Evolutionary conservation across 495 filamentous ascomycete species (phyloP).

Genomic region (Aspergillus hancockii): DNA sequence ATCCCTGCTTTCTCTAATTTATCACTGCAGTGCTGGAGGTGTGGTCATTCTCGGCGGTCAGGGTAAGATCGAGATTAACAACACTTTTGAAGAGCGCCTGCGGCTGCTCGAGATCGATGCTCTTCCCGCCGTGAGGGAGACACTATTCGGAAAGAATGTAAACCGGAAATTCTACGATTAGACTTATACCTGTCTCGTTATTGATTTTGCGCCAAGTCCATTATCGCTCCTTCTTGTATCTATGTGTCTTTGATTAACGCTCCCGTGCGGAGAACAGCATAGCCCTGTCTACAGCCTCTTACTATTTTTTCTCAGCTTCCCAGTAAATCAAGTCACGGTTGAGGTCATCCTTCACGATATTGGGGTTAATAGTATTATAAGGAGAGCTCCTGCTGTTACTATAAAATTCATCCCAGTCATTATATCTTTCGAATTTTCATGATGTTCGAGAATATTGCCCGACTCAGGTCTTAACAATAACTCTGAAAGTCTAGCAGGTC

Average conservation of each 20-base stretch:
- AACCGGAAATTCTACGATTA: slow-evolving; percentile 95
- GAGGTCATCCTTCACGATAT: neutral
- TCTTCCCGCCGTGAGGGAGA: slow-evolving; percentile 79
- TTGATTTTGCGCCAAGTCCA: slow-evolving; percentile 18
- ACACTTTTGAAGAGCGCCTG: slow-evolving; percentile 92
- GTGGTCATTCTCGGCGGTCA: slow-evolving; percentile 74
- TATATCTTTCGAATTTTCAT: neutral
- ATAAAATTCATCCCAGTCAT: neutral
- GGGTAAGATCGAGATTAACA: slow-evolving; percentile 98
- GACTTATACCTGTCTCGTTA: slow-evolving; percentile 23
- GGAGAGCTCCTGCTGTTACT: neutral
- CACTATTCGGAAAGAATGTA: slow-evolving; percentile 85
- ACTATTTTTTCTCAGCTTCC: slow-evolving; percentile 24
- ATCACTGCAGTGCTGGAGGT: slow-evolving; percentile 72
- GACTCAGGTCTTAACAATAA: neutral
- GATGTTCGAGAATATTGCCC: neutral
- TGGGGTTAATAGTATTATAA: neutral
- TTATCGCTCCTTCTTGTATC: slow-evolving; percentile 17
- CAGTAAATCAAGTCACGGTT: neutral
- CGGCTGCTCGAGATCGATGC: slow-evolving; percentile 79
- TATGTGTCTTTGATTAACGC: slow-evolving; percentile 19
- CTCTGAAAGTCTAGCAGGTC: neutral
- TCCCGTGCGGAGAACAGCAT: slow-evolving; percentile 21
- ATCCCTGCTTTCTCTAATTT: slow-evolving; percentile 19
- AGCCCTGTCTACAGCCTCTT: slow-evolving; percentile 23